Evolutionary conservation across 768 basidiomycete genomes (phyloP).

Genomic region (Ramaria rubella): DNA sequence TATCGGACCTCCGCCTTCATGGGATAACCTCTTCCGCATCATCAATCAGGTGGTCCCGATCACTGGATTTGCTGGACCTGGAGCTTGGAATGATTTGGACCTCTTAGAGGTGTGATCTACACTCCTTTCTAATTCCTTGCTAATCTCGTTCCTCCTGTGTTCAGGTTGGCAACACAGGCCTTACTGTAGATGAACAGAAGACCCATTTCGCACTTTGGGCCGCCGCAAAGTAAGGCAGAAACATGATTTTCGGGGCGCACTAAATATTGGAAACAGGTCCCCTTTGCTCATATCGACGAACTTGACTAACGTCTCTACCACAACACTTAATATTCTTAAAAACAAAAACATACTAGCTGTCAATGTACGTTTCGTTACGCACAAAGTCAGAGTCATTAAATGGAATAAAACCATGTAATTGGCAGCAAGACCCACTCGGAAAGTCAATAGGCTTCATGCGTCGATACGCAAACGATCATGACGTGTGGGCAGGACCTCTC

Average conservation of each 20-base stretch:
- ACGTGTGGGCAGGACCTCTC: constrained; percentile 44
- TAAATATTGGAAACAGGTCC: constrained; percentile 16
- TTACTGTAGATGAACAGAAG: constrained; percentile 35
- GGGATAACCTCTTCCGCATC: constrained; percentile 43
- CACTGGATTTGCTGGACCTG: constrained; percentile 41
- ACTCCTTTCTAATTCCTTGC: neutral
- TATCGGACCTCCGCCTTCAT: constrained; percentile 40
- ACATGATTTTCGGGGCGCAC: too few species aligned
- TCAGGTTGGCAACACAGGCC: constrained; percentile 37
- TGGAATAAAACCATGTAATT: too few species aligned
- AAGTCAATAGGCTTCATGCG: constrained; percentile 40
- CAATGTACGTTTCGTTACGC: constrained; percentile 32
- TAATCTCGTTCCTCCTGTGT: neutral
- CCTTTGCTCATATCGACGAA: constrained; percentile 42
- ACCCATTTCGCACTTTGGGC: constrained; percentile 48
- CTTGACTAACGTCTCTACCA: constrained; percentile 28
- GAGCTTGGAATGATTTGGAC: constrained; percentile 46
- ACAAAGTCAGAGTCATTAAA: too few species aligned
- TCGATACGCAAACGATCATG: constrained; percentile 43
- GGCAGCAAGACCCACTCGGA: constrained; percentile 41
- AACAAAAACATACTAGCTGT: constrained; percentile 38
- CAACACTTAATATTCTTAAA: constrained; percentile 33
- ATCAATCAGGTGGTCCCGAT: constrained; percentile 48
- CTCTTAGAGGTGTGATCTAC: constrained; percentile 35
- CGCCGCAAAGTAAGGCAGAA: constrained; percentile 40